Conservation (phyloP, 2,329 filamentous ascomycete genomes). For the Fusarium brevicatenulatum region DNA sequence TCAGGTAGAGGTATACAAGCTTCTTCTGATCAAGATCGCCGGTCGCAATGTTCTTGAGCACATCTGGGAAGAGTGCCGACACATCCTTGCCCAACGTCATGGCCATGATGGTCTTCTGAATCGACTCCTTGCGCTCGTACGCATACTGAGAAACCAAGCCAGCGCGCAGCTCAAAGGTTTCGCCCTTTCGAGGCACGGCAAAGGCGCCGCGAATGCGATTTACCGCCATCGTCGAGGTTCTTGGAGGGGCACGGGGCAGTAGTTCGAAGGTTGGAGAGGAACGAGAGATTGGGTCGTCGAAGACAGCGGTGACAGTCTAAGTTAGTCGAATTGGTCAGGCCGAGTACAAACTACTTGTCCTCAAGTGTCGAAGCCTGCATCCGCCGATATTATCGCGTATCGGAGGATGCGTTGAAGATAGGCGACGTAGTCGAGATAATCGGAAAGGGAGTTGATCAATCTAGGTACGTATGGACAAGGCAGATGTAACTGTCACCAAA, state of each 20-base stretch:
- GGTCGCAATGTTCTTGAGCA: constrained; percentile 98
- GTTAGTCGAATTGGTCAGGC: constrained; percentile 18
- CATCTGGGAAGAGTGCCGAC: constrained; percentile 94
- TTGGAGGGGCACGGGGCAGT: constrained; percentile 41
- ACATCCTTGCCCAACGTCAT: constrained; percentile 99
- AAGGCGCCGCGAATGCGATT: constrained; percentile 96
- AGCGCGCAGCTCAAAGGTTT: constrained; percentile 96
- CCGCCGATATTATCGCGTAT: constrained; percentile 24
- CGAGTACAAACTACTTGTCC: constrained; percentile 20
- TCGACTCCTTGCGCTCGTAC: constrained; percentile 98
- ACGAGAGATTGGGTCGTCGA: constrained; percentile 11
- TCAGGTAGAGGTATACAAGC: constrained; percentile 96
- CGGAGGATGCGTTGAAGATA: constrained; percentile 16
- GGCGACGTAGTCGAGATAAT: constrained; percentile 25
- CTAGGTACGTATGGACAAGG: constrained; percentile 28
- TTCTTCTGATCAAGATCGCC: constrained; percentile 98
- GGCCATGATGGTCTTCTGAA: constrained; percentile 99
- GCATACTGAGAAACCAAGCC: constrained; percentile 98
- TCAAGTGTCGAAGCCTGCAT: constrained; percentile 33
- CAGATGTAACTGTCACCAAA: constrained; percentile 37
- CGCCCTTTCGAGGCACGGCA: constrained; percentile 91
- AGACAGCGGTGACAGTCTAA: constrained; percentile 38
- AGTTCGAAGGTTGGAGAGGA: constrained; percentile 3
- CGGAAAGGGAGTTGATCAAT: constrained; percentile 31
- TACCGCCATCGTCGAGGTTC: constrained; percentile 77